A percentile compares a stretch with the other conserved stretches of the same genome.
Conservation (phyloP, 176 grass and related monocot species). For the Paspalum notatum region DNA sequence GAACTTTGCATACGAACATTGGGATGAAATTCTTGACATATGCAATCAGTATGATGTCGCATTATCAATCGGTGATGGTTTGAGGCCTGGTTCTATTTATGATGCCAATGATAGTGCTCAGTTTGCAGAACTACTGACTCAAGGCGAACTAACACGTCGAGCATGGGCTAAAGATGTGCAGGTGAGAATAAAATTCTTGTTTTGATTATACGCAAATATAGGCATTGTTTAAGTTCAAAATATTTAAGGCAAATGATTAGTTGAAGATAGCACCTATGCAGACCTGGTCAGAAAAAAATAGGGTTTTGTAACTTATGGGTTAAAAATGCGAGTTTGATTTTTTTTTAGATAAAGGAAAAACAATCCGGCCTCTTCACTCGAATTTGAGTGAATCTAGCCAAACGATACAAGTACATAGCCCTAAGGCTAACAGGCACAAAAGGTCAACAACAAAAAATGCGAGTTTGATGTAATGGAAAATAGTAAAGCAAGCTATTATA, state of each 20-base stretch:
- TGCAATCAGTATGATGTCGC: slow-evolving; percentile 97
- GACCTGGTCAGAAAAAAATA: not conserved
- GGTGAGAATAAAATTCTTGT: slow-evolving; percentile 51
- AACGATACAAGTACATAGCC: no score
- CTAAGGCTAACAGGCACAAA: no score
- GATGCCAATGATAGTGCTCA: slow-evolving; percentile 99
- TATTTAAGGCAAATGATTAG: not conserved
- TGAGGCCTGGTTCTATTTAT: slow-evolving; percentile 96
- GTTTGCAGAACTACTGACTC: slow-evolving; percentile 93
- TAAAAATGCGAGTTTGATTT: not conserved
- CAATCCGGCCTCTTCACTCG: no score
- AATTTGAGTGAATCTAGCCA: no score
- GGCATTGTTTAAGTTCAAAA: slow-evolving; percentile 3
- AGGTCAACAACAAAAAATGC: no score
- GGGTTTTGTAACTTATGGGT: not conserved
- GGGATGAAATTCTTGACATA: slow-evolving; percentile 99
- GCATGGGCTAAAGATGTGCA: slow-evolving; percentile 99
- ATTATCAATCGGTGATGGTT: slow-evolving; percentile 92
- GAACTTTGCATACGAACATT: slow-evolving; percentile 99
- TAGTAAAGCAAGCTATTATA: not conserved
- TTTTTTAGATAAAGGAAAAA: no score
- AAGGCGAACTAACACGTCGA: slow-evolving; percentile 91
- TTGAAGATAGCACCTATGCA: not conserved
- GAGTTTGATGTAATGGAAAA: not conserved
- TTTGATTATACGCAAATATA: not conserved